These are phyloP conservation scores for Brassica napus DNA, from an alignment of 345 rosid genomes.

Conservation along the genomic window Da-Ae NC_063451.1:22528001-22528500, in stretches of 20 bases:
- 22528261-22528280: constrained; percentile 77
- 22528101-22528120: constrained; percentile 31
- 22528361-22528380: neutral
- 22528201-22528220: constrained; percentile 25
- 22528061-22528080: constrained; percentile 32
- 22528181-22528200: constrained; percentile 28
- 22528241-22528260: constrained; percentile 51
- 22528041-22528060: constrained; percentile 37
- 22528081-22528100: neutral
- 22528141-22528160: constrained; percentile 12
- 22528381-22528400: constrained; percentile 1
- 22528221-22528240: constrained; percentile 47
- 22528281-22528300: constrained; percentile 82
- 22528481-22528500: constrained; percentile 22
- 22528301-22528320: constrained; percentile 70
- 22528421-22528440: neutral
- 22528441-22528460: neutral
- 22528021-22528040: constrained; percentile 44
- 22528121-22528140: constrained; percentile 23
- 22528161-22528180: constrained; percentile 43
- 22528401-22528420: constrained; percentile 13
- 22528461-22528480: neutral
- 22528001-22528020: constrained; percentile 45
- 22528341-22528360: neutral
- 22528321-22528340: constrained; percentile 50